A percentile compares a stretch with the other conserved stretches of the same genome.
These are phyloP conservation scores for Bauhinia variegata DNA, from an alignment of 306 rosid genomes.

Conservation along the genomic window DNA sequence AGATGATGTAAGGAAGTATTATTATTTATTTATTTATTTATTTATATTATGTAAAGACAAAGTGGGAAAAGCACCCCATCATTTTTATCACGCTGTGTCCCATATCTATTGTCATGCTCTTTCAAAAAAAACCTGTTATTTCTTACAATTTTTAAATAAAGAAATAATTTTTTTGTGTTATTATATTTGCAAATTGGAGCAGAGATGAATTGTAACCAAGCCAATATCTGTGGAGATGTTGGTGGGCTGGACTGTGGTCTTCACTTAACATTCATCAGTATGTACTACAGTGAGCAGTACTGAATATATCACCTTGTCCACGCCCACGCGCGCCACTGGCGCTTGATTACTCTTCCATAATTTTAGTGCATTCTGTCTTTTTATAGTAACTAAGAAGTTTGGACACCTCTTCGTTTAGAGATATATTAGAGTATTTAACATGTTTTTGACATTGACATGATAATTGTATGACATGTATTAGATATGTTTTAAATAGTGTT, in stretches of 20 bases:
- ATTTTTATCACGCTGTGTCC: constrained; percentile 57
- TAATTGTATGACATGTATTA: no score
- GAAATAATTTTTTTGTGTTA: not conserved
- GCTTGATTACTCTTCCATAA: no score
- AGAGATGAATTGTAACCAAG: constrained; percentile 43
- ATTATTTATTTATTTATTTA: no score
- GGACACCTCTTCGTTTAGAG: no score
- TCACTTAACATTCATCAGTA: constrained; percentile 30
- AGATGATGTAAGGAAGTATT: constrained; percentile 45
- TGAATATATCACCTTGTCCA: not conserved
- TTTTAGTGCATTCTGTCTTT: no score
- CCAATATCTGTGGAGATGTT: constrained; percentile 41
- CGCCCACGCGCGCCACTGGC: constrained; percentile 12
- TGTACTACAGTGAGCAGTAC: not conserved
- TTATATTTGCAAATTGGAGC: constrained; percentile 45
- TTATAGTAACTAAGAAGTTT: no score
- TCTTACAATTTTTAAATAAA: not conserved
- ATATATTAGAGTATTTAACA: no score
- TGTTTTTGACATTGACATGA: no score
- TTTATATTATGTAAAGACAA: constrained; percentile 75
- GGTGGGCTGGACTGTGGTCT: constrained; percentile 45
- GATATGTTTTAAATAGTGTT: no score
- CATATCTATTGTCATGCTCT: constrained; percentile 43
- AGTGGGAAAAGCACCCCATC: constrained; percentile 58
- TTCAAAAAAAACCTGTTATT: constrained; percentile 1